Evolutionary conservation across 1,284 basidiomycete genomes (phyloP).

Genomic region (Ustilago cynodontis): DNA sequence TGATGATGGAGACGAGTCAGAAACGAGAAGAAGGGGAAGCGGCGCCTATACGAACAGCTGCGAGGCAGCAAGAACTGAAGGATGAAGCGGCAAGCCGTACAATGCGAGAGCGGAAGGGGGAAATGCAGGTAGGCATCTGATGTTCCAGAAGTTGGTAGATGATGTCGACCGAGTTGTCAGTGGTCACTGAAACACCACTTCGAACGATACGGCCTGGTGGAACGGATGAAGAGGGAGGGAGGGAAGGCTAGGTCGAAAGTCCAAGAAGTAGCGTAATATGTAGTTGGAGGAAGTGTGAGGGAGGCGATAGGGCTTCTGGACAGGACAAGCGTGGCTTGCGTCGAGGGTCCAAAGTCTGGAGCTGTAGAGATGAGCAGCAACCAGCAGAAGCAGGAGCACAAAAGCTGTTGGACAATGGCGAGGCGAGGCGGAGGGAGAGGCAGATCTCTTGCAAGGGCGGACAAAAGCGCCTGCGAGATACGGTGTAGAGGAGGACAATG

Average conservation of each 20-base stretch:
- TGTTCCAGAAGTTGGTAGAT: background rate
- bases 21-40: background rate
- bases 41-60: background rate
- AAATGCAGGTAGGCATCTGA: background rate
- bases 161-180: constrained; percentile 5
- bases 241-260: background rate
- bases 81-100: background rate
- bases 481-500: background rate
- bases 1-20: constrained; percentile 1
- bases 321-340: constrained; percentile 3
- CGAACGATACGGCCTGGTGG: constrained; percentile 18
- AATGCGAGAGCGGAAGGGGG: background rate
- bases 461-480: background rate
- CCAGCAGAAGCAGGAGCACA: background rate
- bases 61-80: background rate
- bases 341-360: background rate
- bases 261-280: constrained; percentile 24
- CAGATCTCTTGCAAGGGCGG: background rate
- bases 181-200: constrained; percentile 34
- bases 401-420: background rate
- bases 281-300: constrained; percentile 12
- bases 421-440: background rate
- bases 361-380: background rate
- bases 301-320: background rate
- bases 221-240: constrained; percentile 1